A percentile compares a stretch with the other conserved stretches of the same genome.
phyloP scores from a whole-genome alignment of 495 filamentous ascomycete species.

The Extremus antarcticus region DNA sequence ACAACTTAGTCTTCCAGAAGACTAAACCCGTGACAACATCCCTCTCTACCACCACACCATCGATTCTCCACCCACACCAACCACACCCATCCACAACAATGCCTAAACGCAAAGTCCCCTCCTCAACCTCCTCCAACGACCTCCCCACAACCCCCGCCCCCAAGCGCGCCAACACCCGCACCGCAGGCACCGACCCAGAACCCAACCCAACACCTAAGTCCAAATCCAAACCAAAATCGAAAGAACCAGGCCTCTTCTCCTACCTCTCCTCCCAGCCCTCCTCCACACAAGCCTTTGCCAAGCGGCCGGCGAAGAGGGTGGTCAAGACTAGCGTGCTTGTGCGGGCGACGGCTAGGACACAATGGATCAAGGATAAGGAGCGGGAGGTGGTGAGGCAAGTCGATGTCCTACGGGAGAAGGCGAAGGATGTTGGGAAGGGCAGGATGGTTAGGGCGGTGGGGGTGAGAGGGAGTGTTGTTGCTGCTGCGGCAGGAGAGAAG shows the following conservation, averaged over 20 bases:
- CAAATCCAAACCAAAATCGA: neutral
- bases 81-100: neutral
- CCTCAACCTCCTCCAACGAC: neutral
- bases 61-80: neutral
- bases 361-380: neutral
- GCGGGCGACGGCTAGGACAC: neutral
- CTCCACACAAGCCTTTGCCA: neutral
- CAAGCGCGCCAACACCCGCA: neutral
- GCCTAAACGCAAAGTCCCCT: neutral
- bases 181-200: too few relatives aligned
- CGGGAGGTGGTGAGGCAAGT: neutral
- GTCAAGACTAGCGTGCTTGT: neutral
- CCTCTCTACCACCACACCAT: too few relatives aligned
- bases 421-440: too few relatives aligned
- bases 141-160: neutral
- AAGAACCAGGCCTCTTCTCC: neutral
- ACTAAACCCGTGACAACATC: too few relatives aligned
- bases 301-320: neutral
- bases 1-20: too few relatives aligned
- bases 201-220: neutral
- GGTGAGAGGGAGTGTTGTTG: too few relatives aligned
- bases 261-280: neutral
- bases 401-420: neutral
- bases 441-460: too few relatives aligned
- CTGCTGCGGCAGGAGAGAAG: too few relatives aligned